A percentile compares a stretch with the other conserved stretches of the same genome.
phyloP scores from a whole-genome alignment of 352 stramenopile species.

The Globisporangium paroecandrum region DNA sequence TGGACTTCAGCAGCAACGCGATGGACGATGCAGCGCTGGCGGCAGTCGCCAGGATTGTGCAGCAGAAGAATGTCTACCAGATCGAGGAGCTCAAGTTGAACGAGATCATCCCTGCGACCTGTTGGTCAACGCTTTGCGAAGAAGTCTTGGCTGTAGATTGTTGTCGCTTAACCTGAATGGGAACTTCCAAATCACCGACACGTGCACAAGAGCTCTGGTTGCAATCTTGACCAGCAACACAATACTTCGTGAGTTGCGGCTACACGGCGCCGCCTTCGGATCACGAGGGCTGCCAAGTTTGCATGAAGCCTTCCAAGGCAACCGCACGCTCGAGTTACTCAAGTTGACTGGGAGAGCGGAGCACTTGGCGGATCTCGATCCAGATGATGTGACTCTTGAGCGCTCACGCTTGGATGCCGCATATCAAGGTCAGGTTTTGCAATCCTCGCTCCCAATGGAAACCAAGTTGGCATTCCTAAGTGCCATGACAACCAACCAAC shows the following conservation, averaged over 20 bases:
- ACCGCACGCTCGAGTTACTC: background rate
- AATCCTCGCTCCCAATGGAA: background rate
- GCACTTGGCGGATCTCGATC: background rate
- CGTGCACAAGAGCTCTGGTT: background rate
- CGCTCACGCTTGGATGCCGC: background rate
- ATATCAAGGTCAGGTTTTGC: background rate
- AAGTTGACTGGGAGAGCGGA: background rate
- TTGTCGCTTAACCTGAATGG: conserved; percentile 2
- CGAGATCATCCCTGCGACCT: background rate
- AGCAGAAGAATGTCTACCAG: background rate
- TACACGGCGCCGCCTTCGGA: background rate
- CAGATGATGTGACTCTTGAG: background rate
- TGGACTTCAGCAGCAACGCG: conserved; percentile 12
- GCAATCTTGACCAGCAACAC: background rate
- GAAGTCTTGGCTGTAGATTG: background rate
- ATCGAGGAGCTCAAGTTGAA: conserved; percentile 2
- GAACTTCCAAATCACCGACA: background rate
- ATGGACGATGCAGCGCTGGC: conserved; percentile 7
- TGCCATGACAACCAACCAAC: background rate
- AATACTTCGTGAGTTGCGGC: background rate
- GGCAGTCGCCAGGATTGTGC: conserved; percentile 14
- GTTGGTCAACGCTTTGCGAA: background rate
- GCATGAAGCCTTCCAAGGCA: background rate
- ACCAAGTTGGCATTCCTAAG: background rate
- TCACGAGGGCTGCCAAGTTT: background rate